phyloP scores from a whole-genome alignment of 164 flowering plant genomes.

The Stephania yunnanensis region DNA sequence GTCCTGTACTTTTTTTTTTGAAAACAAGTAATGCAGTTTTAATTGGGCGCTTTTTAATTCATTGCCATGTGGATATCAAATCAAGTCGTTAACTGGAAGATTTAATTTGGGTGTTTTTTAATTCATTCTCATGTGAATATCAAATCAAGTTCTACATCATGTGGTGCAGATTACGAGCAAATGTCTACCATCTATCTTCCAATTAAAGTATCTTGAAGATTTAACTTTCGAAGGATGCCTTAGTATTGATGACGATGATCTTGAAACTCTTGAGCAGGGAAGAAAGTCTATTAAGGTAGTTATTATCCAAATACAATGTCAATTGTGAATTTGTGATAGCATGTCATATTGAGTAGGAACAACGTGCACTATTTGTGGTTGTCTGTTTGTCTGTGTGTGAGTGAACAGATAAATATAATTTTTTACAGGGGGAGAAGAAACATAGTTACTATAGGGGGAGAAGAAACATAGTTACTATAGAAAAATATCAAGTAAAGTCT shows the following conservation, averaged over 20 bases:
- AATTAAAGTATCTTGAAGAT: constrained; percentile 61
- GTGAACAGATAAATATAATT: background rate
- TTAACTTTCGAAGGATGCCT: constrained; percentile 69
- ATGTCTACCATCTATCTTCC: constrained; percentile 55
- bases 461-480: background rate
- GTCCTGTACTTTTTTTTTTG: too few relatives aligned
- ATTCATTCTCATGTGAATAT: background rate
- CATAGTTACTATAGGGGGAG: background rate
- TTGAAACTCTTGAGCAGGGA: constrained; percentile 44
- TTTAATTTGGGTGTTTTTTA: background rate
- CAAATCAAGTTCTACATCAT: background rate
- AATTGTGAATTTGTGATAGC: too few relatives aligned
- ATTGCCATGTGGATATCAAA: too few relatives aligned
- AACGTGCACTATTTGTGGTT: too few relatives aligned
- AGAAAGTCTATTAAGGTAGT: constrained; percentile 68
- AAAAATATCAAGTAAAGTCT: background rate
- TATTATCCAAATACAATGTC: background rate
- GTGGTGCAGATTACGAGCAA: constrained; percentile 58
- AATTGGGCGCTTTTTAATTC: too few relatives aligned
- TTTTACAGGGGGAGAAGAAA: background rate
- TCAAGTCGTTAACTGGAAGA: too few relatives aligned
- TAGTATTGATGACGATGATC: constrained; percentile 67
- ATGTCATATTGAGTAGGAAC: too few relatives aligned
- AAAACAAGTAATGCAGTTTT: too few relatives aligned
- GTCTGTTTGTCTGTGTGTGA: background rate